Percentiles rank a stretch among this genome's conserved stretches.
Evolutionary conservation across 2,329 filamentous ascomycete species (phyloP).

Genomic region (Neocucurbitaria cava): DNA sequence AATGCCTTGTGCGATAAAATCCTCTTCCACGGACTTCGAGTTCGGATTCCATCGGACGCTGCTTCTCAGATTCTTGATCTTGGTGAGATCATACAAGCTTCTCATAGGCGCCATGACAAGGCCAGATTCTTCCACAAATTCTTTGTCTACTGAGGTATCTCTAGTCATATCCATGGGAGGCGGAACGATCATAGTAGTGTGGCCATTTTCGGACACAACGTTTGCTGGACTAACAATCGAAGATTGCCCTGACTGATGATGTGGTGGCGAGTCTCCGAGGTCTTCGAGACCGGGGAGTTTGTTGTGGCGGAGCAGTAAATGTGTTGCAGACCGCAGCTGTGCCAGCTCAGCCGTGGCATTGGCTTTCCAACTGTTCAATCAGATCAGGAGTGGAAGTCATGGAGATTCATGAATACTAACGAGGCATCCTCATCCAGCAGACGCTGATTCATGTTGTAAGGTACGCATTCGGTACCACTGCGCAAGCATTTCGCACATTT

Average conservation of each 20-base stretch:
- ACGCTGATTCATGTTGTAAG: slow-evolving; percentile 59
- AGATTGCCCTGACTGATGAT: slow-evolving; percentile 14
- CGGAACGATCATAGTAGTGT: slow-evolving; percentile 31
- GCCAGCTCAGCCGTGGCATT: slow-evolving; percentile 34
- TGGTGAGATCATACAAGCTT: slow-evolving; percentile 43
- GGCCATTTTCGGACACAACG: slow-evolving; percentile 31
- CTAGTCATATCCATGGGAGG: slow-evolving; percentile 44
- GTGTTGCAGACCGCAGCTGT: slow-evolving; percentile 36
- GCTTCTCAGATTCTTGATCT: slow-evolving; percentile 42
- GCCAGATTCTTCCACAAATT: slow-evolving; percentile 34
- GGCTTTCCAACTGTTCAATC: slow-evolving; percentile 37
- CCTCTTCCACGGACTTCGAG: slow-evolving; percentile 34
- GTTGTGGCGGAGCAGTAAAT: slow-evolving; percentile 35
- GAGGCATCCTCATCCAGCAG: slow-evolving; percentile 42
- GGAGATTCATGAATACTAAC: slow-evolving; percentile 20
- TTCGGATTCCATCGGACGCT: slow-evolving; percentile 32
- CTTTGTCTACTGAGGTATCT: slow-evolving; percentile 40
- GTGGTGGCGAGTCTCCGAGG: slow-evolving; percentile 18
- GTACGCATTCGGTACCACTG: slow-evolving; percentile 78
- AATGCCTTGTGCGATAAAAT: slow-evolving; percentile 43
- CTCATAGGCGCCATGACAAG: slow-evolving; percentile 43
- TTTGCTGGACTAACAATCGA: slow-evolving; percentile 32
- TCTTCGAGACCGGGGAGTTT: slow-evolving; percentile 34
- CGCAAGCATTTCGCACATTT: slow-evolving; percentile 46
- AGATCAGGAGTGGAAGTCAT: neutral